Evolutionary conservation across 2,329 filamentous ascomycete species (phyloP), one percentile per base, ranked within the genome.

Genomic region (Aspergillus puulaauensis): DNA sequence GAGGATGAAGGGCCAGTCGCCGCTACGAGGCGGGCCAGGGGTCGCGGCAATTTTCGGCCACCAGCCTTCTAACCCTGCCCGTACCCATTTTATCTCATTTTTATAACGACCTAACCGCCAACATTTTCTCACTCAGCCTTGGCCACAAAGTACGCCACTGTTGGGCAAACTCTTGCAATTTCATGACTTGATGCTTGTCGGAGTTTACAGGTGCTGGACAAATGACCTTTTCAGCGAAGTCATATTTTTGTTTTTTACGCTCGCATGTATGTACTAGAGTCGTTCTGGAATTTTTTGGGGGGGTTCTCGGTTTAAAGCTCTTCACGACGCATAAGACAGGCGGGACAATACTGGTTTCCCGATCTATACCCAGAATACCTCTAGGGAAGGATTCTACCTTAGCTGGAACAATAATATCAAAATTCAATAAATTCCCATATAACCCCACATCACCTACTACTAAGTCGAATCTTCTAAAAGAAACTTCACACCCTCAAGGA

Each of bases 1-100:
- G 70, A 73, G 27, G 70, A 73, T 35, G 68, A 71, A 52, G 67
- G 61, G 2, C 67, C 66, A 17, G 61, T 68, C 44, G 57, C 55
- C 48, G 63, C 65, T 37, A 59, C 59, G 14, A 67, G 65, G 51
- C 64, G 66, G 61, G 51, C 55, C 46, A 60, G 66, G 49, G 60
- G 47, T 43, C 61, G 61, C 46, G 59, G 60, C 37, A 61, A 58
- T 52, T 55, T 56, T 44, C 40, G 58, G 27, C 31, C 48, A 31
- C 11, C 27, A 24, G 57, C 43, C 24, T 48, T 45, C 24, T 61
- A 48, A 41, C 17, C 17, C 23, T 49, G 21, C 31, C 33, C 19
- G 15, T n/a, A 44, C 15, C 19, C 19, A 23, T 50, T 14, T 40
- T 44, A 27, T 39, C 31, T 40, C 33, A 50, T 45, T 40, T 39